A percentile compares a stretch with the other conserved stretches of the same genome.
These are phyloP conservation scores for Kwoniella newhampshirensis DNA, from an alignment of 768 basidiomycete species.

Conservation along the genomic window DNA sequence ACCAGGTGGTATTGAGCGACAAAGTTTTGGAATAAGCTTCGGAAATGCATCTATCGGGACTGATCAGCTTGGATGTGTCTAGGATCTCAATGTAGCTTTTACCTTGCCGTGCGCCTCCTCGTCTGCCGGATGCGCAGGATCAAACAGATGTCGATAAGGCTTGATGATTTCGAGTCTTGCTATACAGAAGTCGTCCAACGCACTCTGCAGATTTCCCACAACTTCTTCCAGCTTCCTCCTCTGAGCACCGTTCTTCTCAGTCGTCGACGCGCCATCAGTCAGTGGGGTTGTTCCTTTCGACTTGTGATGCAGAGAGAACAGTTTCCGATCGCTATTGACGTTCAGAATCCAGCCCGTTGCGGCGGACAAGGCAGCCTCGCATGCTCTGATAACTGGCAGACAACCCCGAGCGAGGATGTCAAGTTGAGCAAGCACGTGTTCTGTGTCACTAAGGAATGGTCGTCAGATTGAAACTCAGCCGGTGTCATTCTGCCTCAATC, in stretches of 20 bases:
- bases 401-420: slow-evolving; percentile 34
- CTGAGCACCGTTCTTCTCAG: slow-evolving; percentile 5
- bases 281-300: not conserved
- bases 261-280: slow-evolving; percentile 3
- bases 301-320: slow-evolving; percentile 9
- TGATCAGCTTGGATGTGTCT: slow-evolving; percentile 1
- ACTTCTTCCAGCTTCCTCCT: slow-evolving; percentile 11
- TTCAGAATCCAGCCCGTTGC: slow-evolving; percentile 31
- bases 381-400: slow-evolving; percentile 32
- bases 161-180: slow-evolving; percentile 32
- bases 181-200: slow-evolving; percentile 30
- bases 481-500: not conserved
- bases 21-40: slow-evolving; percentile 47
- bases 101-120: slow-evolving; percentile 23
- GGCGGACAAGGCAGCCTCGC: slow-evolving; percentile 19
- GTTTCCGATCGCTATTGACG: slow-evolving; percentile 28
- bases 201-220: slow-evolving; percentile 20
- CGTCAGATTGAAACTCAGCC: not conserved
- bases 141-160: slow-evolving; percentile 47
- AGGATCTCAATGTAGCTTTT: not conserved
- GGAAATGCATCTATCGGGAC: slow-evolving; percentile 26
- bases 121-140: slow-evolving; percentile 33
- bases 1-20: slow-evolving; percentile 49
- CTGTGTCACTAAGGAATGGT: slow-evolving; percentile 31
- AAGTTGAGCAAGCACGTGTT: slow-evolving; percentile 41